These are phyloP conservation scores for Termitomyces sp. DNA, from an alignment of 768 basidiomycete genomes.

Conservation along the genomic window DNA sequence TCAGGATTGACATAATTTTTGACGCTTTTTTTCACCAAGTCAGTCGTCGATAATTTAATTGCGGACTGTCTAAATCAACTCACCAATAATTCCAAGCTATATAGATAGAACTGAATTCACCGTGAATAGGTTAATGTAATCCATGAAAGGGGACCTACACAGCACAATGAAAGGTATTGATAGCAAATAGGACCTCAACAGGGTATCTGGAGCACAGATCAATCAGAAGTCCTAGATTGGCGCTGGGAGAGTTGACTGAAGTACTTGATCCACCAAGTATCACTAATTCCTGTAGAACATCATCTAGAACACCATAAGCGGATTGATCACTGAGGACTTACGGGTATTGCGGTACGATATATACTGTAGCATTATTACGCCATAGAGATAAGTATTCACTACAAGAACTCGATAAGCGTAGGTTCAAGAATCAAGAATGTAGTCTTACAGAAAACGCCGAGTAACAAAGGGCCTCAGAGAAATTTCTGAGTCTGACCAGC, in stretches of 20 bases:
- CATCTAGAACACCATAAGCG: background rate
- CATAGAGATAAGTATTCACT: slow-evolving; percentile 24
- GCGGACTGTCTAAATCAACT: background rate
- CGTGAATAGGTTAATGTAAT: background rate
- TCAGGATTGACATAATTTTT: slow-evolving; percentile 13
- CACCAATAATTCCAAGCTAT: slow-evolving; percentile 13
- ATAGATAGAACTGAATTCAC: slow-evolving; percentile 6
- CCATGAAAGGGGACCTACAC: slow-evolving; percentile 5
- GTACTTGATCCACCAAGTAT: slow-evolving; percentile 22
- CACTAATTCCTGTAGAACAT: slow-evolving; percentile 18
- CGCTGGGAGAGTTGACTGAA: background rate
- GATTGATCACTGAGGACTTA: slow-evolving; percentile 15
- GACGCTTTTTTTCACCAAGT: slow-evolving; percentile 7
- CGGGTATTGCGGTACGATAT: slow-evolving; percentile 26
- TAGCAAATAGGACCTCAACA: slow-evolving; percentile 18
- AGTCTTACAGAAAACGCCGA: slow-evolving; percentile 19
- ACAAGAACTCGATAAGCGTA: background rate
- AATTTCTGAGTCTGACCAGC: background rate
- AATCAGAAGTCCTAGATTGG: background rate
- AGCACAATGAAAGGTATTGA: slow-evolving; percentile 25
- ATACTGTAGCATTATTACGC: slow-evolving; percentile 22
- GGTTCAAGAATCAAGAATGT: background rate
- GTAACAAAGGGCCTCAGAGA: slow-evolving; percentile 16
- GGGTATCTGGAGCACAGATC: background rate
- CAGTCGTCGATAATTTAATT: background rate